A percentile compares a stretch with the other conserved stretches of the same genome.
Evolutionary conservation across 2,329 filamentous ascomycete genomes (phyloP).

Genomic region (Colletotrichum melonis): DNA sequence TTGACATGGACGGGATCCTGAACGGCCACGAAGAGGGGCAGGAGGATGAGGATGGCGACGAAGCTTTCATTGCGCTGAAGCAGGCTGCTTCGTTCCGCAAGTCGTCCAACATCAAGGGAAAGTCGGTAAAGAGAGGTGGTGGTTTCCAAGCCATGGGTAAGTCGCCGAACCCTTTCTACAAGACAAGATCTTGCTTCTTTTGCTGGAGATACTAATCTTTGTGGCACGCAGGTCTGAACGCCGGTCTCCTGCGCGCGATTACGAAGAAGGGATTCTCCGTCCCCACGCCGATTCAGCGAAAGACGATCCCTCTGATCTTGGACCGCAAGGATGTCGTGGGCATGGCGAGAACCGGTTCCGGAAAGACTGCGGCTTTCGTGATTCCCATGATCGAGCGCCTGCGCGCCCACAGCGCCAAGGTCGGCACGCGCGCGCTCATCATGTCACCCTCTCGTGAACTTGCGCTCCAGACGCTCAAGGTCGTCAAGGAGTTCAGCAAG

Average conservation of each 20-base stretch:
- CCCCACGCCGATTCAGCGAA: conserved; percentile 96
- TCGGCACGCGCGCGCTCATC: conserved; percentile 88
- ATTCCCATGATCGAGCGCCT: conserved; percentile 98
- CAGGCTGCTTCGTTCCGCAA: conserved; percentile 92
- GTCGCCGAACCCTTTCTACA: conserved; percentile 31
- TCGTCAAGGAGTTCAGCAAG: conserved; percentile 92
- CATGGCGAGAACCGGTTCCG: conserved; percentile 98
- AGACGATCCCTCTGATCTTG: conserved; percentile 92
- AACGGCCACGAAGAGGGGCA: conserved; percentile 65
- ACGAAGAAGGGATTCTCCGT: conserved; percentile 94
- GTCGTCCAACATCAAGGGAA: conserved; percentile 82
- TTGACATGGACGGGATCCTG: conserved; percentile 72
- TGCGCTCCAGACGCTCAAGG: conserved; percentile 93
- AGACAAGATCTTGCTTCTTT: not conserved
- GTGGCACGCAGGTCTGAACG: conserved; percentile 71
- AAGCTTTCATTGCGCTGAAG: conserved; percentile 88
- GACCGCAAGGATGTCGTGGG: conserved; percentile 96
- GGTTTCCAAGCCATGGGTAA: conserved; percentile 95
- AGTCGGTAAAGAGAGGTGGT: conserved; percentile 91
- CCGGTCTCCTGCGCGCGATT: conserved; percentile 89
- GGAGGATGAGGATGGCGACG: conserved; percentile 76
- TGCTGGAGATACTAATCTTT: not conserved
- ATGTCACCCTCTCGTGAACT: conserved; percentile 94
- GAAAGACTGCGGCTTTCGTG: conserved; percentile 98
- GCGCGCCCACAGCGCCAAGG: conserved; percentile 85